Evolutionary conservation across 352 stramenopile species (phyloP), one percentile per base, ranked within the genome.

Genomic region (Phytophthora uliginosa): DNA sequence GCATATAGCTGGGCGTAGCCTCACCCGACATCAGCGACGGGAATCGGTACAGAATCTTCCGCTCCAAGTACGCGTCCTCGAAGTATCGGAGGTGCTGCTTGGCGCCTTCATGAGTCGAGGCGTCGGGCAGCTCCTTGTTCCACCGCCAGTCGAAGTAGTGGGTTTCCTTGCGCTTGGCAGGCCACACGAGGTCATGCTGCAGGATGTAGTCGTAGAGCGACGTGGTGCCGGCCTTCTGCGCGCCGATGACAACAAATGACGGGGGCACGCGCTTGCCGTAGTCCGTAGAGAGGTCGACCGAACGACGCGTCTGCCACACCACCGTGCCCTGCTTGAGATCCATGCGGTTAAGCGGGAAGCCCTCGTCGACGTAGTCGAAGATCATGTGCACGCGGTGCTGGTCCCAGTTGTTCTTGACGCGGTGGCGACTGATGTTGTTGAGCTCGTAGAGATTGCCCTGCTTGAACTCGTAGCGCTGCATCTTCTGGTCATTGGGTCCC

Each of bases 71-170:
- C 13, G 90, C 95, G 63, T 91, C 68, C 33, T 79, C 72, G 74
- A 97, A 97, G 68, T 83, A 93, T 4, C 74, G 72, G 33, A 84
- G 64, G 81, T 96, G 91, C 51, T 86, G 71, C 33, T 81, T 59
- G 8, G 74, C 77, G 38, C 88, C 89, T 26, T 95, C 84, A 4
- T 77, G 71, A 15, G 86, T 88, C 7, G 82, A 80, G 40, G 82
- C 74, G 31, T 78, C 71, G 1, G 84, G 75, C 9, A 97, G 77
- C 63, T 84, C 79, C 26, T 80, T 77, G 73, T 98, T 95, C 96
- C 97, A 99, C 45, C 97, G 88, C 98, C 97, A 99, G 80, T 99
- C 98, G 26, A 99, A 98, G 75, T 98, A 99, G 81, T 99, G 98
- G 15, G 98, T 99, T 87, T 99, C 98, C 64, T 95, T 95, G 52